Percentiles rank a stretch among this genome's conserved stretches.
phyloP scores from a whole-genome alignment of 2,329 filamentous ascomycete genomes.

The Cucurbitaria berberidis region DNA sequence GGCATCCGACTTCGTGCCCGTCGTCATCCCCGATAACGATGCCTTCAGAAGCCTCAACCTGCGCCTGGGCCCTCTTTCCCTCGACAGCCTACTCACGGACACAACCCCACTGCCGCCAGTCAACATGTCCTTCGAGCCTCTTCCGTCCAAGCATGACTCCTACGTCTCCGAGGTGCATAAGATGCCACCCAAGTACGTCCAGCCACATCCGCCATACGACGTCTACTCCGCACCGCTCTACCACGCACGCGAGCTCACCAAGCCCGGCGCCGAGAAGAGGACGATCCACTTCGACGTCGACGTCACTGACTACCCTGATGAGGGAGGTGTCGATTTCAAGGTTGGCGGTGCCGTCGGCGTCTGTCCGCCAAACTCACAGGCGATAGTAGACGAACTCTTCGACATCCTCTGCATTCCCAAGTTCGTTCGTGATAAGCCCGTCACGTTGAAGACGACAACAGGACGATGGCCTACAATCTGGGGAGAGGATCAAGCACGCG shows the following conservation, averaged over 20 bases:
- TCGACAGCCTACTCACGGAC: constrained; percentile 72
- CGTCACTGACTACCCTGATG: constrained; percentile 89
- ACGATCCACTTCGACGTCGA: constrained; percentile 98
- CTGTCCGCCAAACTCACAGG: constrained; percentile 81
- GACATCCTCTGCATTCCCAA: constrained; percentile 81
- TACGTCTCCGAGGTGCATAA: constrained; percentile 53
- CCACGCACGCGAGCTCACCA: constrained; percentile 84
- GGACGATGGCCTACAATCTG: constrained; percentile 98
- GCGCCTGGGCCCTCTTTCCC: constrained; percentile 74
- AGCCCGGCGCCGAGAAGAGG: constrained; percentile 87
- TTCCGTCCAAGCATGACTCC: constrained; percentile 53
- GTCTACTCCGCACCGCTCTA: constrained; percentile 90
- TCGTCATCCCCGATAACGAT: constrained; percentile 74
- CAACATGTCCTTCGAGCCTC: constrained; percentile 72
- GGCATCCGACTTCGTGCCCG: constrained; percentile 53
- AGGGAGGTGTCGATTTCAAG: constrained; percentile 87
- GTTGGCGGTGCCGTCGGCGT: constrained; percentile 96
- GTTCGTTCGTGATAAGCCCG: constrained; percentile 81
- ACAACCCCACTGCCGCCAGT: constrained; percentile 75
- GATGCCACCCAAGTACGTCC: constrained; percentile 86
- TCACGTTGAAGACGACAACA: constrained; percentile 76
- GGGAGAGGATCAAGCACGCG: constrained; percentile 85
- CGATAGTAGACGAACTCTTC: constrained; percentile 81
- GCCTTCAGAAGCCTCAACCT: constrained; percentile 82
- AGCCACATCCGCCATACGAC: constrained; percentile 91